Evolutionary conservation across 345 rosid genomes (phyloP).

Genomic region (Microcos paniculata): DNA sequence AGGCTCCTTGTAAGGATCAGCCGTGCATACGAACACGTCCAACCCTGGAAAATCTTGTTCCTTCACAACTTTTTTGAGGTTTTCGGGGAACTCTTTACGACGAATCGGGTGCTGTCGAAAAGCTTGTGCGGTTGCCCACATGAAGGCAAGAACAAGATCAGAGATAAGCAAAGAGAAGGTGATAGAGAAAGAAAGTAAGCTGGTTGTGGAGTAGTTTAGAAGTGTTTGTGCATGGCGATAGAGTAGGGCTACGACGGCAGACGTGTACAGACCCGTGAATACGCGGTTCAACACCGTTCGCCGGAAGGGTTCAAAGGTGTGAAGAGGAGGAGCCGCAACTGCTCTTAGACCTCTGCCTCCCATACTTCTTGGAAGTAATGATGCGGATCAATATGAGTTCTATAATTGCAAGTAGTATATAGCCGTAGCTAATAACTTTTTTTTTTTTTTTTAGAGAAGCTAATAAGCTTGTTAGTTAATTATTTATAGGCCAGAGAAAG

Average conservation of each 20-base stretch:
- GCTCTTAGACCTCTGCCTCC: constrained; percentile 8
- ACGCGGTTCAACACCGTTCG: constrained; percentile 40
- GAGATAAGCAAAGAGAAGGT: constrained; percentile 39
- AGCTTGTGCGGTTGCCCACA: constrained; percentile 45
- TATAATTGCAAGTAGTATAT: too few species aligned
- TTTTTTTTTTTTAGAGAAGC: too few species aligned
- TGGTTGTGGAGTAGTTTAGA: constrained; percentile 26
- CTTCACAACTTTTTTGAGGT: constrained; percentile 29
- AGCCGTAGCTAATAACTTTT: too few species aligned
- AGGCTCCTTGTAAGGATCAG: constrained; percentile 88
- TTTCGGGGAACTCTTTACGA: constrained; percentile 46
- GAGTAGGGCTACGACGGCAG: constrained; percentile 49
- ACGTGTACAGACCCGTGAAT: constrained; percentile 42
- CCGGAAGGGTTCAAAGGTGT: constrained; percentile 36
- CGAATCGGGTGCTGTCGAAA: constrained; percentile 38
- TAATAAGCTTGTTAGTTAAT: too few species aligned
- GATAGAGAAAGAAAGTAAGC: constrained; percentile 6
- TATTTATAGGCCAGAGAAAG: background rate
- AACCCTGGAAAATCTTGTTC: constrained; percentile 44
- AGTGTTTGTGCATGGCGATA: constrained; percentile 43
- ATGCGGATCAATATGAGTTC: background rate
- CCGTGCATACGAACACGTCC: constrained; percentile 81
- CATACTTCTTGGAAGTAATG: constrained; percentile 20
- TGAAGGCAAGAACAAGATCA: constrained; percentile 59
- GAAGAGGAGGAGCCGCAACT: constrained; percentile 32